Evolutionary conservation across 2,329 filamentous ascomycete genomes (phyloP).

Genomic region (Chalaropsis ovoidea): DNA sequence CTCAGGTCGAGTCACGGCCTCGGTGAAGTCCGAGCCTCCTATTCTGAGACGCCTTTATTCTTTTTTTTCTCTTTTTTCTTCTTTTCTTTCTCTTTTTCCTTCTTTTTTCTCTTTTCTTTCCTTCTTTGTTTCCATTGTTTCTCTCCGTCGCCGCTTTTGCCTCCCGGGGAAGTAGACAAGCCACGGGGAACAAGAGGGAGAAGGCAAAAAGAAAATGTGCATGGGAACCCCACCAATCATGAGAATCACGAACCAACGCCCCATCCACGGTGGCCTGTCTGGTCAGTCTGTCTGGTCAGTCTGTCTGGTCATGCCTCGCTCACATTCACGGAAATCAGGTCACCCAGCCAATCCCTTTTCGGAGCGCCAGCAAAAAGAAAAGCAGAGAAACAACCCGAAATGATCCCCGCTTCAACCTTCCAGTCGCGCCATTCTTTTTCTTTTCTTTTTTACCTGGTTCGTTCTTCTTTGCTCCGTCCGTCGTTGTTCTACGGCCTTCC

Average conservation of each 20-base stretch:
- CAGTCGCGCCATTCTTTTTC: no score
- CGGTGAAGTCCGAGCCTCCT: constrained; percentile 10
- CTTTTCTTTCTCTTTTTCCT: neutral
- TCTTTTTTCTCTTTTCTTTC: neutral
- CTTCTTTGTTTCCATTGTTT: neutral
- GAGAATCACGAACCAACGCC: no score
- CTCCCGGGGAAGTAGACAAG: neutral
- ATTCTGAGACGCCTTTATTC: neutral
- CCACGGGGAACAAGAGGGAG: neutral
- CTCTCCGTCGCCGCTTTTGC: neutral
- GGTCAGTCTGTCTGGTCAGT: no score
- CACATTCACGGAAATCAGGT: neutral
- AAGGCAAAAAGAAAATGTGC: neutral
- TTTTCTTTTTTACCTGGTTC: no score
- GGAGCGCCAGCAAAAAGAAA: neutral
- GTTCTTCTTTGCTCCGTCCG: no score
- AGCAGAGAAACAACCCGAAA: neutral
- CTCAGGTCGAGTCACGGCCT: constrained; percentile 1
- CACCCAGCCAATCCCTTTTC: neutral
- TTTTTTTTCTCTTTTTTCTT: neutral
- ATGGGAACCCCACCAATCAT: no score
- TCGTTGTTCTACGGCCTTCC: no score
- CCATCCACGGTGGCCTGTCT: no score
- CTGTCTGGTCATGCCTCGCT: no score
- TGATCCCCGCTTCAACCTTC: no score